Conservation (phyloP, 169 alveolate species). For the Fabrea salina region DNA sequence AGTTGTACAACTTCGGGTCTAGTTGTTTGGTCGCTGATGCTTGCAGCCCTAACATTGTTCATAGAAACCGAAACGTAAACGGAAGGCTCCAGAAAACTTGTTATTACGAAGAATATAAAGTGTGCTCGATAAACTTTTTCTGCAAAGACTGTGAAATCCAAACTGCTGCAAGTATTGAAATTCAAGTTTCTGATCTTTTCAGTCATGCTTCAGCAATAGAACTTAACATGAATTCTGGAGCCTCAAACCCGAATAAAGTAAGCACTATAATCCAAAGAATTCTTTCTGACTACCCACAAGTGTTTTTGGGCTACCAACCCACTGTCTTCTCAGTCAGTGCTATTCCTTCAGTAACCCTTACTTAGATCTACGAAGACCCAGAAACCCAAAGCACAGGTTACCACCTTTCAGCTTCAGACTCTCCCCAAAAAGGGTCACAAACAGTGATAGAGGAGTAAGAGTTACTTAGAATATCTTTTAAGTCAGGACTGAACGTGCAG, state of each 20-base stretch:
- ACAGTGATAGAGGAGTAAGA: not conserved
- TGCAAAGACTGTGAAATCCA: not conserved
- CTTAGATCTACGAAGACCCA: not conserved
- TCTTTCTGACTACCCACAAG: not conserved
- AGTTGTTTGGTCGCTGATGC: not conserved
- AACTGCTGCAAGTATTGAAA: not conserved
- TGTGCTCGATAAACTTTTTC: not conserved
- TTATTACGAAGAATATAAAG: not conserved
- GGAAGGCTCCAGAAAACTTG: not conserved
- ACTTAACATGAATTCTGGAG: not conserved
- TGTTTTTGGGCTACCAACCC: slow-evolving; percentile 15
- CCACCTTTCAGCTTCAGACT: not conserved
- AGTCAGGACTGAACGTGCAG: not conserved
- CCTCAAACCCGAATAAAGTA: not conserved
- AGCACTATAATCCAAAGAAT: not conserved
- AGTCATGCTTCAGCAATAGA: not conserved
- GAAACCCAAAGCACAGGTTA: slow-evolving; percentile 7
- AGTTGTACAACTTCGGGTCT: not conserved
- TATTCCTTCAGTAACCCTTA: not conserved
- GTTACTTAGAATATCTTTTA: not conserved
- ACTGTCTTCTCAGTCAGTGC: not conserved
- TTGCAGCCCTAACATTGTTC: too few relatives aligned
- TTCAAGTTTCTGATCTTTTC: not conserved
- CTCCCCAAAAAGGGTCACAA: not conserved
- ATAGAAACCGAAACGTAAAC: too few relatives aligned